Percentiles rank a stretch among this genome's conserved stretches.
These are phyloP conservation scores for Populus tomentosa DNA, from an alignment of 441 rosid genomes.

Conservation along the genomic window DNA sequence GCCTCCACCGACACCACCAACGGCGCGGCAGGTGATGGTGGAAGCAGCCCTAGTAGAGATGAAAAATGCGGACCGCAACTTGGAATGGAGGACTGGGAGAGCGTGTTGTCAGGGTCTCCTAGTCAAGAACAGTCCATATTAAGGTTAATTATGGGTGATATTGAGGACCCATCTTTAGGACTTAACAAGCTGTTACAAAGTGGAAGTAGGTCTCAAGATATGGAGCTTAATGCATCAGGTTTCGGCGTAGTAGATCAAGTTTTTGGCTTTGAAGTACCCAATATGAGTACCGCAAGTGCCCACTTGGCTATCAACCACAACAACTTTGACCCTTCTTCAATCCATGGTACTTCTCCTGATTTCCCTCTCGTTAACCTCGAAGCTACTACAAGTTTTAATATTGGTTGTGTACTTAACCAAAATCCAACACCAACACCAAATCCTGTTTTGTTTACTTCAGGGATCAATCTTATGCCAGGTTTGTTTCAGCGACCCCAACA, in stretches of 20 bases:
- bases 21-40: constrained; percentile 20
- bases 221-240: constrained; percentile 28
- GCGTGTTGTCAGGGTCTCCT: constrained; percentile 49
- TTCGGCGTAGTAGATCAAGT: constrained; percentile 37
- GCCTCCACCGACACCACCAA: constrained; percentile 46
- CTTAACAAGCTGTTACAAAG: constrained; percentile 47
- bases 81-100: constrained; percentile 68
- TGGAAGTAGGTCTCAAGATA: constrained; percentile 31
- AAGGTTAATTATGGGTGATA: constrained; percentile 44
- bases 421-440: background rate
- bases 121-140: constrained; percentile 53
- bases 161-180: constrained; percentile 43
- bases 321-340: constrained; percentile 21
- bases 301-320: constrained; percentile 19
- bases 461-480: constrained; percentile 16
- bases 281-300: constrained; percentile 12
- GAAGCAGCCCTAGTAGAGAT: constrained; percentile 23
- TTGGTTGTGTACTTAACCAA: constrained; percentile 16
- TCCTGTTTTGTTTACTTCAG: constrained; percentile 24
- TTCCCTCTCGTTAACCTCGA: constrained; percentile 23
- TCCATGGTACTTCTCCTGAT: constrained; percentile 22
- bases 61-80: constrained; percentile 43
- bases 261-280: constrained; percentile 26
- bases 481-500: constrained; percentile 24
- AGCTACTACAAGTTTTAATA: constrained; percentile 15